Conservation (phyloP, 768 basidiomycete genomes). For the Boletellus emodensis region DNA sequence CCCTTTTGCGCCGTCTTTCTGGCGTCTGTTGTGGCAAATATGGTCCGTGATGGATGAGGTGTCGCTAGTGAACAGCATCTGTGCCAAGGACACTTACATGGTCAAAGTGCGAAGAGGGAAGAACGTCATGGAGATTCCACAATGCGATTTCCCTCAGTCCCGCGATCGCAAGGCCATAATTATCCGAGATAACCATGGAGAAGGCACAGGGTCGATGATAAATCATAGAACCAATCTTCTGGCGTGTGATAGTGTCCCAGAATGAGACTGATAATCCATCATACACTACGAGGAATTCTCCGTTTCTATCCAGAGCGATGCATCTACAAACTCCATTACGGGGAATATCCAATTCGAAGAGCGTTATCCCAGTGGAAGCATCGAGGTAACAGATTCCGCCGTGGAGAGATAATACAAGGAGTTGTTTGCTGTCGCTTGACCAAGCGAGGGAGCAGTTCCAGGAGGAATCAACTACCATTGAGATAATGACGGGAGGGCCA, state of each 20-base stretch:
- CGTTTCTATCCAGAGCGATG: neutral
- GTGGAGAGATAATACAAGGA: neutral
- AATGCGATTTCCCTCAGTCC: neutral
- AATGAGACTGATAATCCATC: neutral
- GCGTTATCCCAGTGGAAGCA: neutral
- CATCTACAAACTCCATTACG: neutral
- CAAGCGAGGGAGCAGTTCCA: neutral
- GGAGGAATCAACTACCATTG: neutral
- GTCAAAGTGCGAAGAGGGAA: neutral
- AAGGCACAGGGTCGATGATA: neutral
- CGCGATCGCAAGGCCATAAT: neutral
- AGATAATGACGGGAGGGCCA: neutral
- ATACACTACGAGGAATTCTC: neutral
- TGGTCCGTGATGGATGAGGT: neutral
- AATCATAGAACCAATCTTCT: constrained; percentile 1
- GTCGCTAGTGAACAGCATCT: too few species aligned
- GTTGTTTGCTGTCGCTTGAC: neutral
- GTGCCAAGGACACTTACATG: too few species aligned
- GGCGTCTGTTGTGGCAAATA: neutral
- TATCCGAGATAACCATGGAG: constrained; percentile 1
- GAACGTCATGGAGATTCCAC: neutral
- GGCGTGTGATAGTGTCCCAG: constrained; percentile 3
- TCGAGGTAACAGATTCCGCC: neutral
- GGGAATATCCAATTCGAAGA: neutral
- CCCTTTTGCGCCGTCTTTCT: neutral